Conservation (phyloP, 2,329 filamentous ascomycete species). For the Stagonosporopsis tanaceti region DNA sequence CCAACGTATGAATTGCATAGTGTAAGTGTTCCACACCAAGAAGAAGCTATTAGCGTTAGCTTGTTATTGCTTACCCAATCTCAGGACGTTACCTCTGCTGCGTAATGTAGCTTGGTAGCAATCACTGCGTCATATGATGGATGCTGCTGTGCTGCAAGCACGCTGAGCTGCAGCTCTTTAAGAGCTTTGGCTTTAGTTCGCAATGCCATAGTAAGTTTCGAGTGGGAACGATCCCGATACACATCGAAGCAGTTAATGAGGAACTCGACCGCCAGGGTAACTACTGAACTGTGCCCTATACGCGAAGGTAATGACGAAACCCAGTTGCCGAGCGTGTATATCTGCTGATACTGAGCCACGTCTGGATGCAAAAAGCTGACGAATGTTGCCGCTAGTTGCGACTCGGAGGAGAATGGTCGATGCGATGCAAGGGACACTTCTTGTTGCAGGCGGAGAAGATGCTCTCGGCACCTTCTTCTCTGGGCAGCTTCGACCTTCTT, state of each 20-base stretch:
- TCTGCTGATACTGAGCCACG: not conserved
- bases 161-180: not conserved
- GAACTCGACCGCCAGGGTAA: constrained; percentile 11
- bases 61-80: too few relatives aligned
- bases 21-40: constrained; percentile 7
- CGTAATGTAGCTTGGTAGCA: constrained; percentile 14
- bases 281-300: not conserved
- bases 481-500: not conserved
- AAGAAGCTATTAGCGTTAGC: constrained; percentile 4
- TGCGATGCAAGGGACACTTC: not conserved
- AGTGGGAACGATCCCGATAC: not conserved
- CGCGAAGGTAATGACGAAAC: constrained; percentile 6
- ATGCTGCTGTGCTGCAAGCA: not conserved
- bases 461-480: not conserved
- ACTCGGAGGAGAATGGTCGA: not conserved
- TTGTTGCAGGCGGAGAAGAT: constrained; percentile 2
- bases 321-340: constrained; percentile 13
- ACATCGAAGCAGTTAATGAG: constrained; percentile 1
- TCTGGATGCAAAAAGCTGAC: not conserved
- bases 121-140: constrained; percentile 3
- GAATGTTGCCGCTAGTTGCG: not conserved
- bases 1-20: constrained; percentile 13
- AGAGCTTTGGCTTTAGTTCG: constrained; percentile 2
- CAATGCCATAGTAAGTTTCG: not conserved
- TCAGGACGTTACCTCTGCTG: constrained; percentile 3